Evolutionary conservation across 768 basidiomycete species (phyloP), one percentile per base, ranked within the genome.

Genomic region (Mycena crocata): DNA sequence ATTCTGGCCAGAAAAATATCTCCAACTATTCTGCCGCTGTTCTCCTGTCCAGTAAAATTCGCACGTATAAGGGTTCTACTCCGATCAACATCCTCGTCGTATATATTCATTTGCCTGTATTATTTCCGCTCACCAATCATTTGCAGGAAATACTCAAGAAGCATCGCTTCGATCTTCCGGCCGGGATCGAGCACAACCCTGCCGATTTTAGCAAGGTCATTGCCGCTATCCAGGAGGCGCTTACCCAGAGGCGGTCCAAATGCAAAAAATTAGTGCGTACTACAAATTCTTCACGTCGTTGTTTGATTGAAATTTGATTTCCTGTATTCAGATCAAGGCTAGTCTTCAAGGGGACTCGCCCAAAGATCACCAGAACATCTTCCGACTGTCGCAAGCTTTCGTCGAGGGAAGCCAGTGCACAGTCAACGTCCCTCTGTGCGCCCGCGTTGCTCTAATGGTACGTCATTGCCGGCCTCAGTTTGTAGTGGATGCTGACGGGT

Each of bases 1-100:
- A n/a, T n/a, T n/a, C n/a, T n/a, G 24, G 52, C 8, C 35, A 75
- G 73, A 70, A 67, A n/a, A 75, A 75, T 59, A 72, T 75, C 35
- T 46, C 63, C 24, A 66, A 57, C 50, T 71, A 69, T 57, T 42
- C 56, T 3, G n/a, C 69, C 6, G 72, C 73, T 24, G 65, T 72
- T 14, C 48, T 75, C 1, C 66, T 74, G 2, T 77, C 76, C 5
- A 37, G 70, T 15, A 74, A 77, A 49, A 66, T 77, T 19, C 57
- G 42, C 40, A 48, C 66, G 3, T 77, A 77, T 60, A 73, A 72
- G 46, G 75, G 74, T 7, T 46, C 30, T 21, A 46, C 56, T 12
- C 70, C 73, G 12, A 23, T 52, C n/a, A 58, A 73, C 21, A 62
- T 64, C 63, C 68, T 77, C 37, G 40, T 77, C 17, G 75, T 75